Percentiles rank a stretch among this genome's conserved stretches.
Evolutionary conservation across 495 filamentous ascomycete genomes (phyloP).

Genomic region (Aspergillus diversus): DNA sequence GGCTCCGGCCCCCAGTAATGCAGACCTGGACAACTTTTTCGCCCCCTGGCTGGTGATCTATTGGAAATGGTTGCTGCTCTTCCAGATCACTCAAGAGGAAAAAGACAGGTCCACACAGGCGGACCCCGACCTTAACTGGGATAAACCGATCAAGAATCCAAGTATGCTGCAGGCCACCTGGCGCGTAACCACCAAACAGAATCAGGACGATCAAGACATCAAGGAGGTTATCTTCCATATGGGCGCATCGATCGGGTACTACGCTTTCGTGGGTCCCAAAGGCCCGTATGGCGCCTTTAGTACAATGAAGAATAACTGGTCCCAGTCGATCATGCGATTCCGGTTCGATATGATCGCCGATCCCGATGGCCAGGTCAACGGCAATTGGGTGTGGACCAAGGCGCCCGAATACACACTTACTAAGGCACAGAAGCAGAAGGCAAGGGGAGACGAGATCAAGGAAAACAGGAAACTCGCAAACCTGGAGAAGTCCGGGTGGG

Average conservation of each 20-base stretch:
- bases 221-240: neutral
- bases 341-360: neutral
- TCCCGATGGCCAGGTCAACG: neutral
- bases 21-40: neutral
- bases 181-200: neutral
- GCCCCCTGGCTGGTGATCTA: neutral
- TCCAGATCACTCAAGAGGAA: neutral
- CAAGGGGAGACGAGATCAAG: neutral
- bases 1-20: neutral
- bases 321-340: neutral
- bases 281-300: neutral
- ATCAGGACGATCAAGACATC: neutral
- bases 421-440: neutral
- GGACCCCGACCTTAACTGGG: neutral
- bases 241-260: neutral
- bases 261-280: neutral
- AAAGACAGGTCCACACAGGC: neutral
- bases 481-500: slow-evolving; percentile 1
- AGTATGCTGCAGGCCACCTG: neutral
- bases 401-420: neutral
- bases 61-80: neutral
- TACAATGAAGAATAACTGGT: neutral
- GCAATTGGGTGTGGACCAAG: neutral
- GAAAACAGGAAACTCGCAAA: neutral
- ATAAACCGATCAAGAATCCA: neutral